These are phyloP conservation scores for Aurifilum marmelostoma DNA, from an alignment of 2,329 filamentous ascomycete species.

Conservation along the genomic window DNA sequence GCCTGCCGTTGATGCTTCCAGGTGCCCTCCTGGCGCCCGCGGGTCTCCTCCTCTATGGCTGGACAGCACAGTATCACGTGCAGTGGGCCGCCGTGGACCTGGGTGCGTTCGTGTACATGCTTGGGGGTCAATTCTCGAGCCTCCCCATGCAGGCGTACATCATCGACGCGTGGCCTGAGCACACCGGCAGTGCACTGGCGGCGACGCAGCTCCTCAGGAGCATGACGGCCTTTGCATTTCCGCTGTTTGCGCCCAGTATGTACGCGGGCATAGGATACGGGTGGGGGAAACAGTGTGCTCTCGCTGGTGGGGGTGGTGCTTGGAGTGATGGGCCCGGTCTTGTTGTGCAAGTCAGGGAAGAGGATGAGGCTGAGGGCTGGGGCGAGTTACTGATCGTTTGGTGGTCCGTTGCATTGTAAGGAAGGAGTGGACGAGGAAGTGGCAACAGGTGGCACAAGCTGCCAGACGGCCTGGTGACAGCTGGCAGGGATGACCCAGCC, in stretches of 20 bases:
- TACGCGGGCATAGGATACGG: slow-evolving; percentile 43
- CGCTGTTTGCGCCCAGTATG: slow-evolving; percentile 50
- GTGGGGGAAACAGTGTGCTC: slow-evolving; percentile 44
- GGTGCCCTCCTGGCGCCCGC: slow-evolving; percentile 48
- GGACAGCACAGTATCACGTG: slow-evolving; percentile 42
- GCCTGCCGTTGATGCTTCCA: slow-evolving; percentile 39
- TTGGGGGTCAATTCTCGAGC: slow-evolving; percentile 39
- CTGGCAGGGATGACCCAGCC: background rate
- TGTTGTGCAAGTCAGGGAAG: background rate
- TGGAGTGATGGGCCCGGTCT: background rate
- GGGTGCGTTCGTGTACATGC: slow-evolving; percentile 39
- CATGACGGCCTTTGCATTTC: slow-evolving; percentile 52
- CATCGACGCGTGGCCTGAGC: slow-evolving; percentile 50
- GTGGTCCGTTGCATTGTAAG: background rate
- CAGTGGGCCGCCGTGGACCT: slow-evolving; percentile 46
- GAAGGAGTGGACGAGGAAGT: background rate
- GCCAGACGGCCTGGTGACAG: background rate
- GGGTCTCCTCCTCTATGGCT: slow-evolving; percentile 49
- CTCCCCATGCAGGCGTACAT: slow-evolving; percentile 44
- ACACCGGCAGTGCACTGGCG: slow-evolving; percentile 51
- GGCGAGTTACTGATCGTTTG: background rate
- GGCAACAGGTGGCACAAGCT: background rate
- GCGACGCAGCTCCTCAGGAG: slow-evolving; percentile 50
- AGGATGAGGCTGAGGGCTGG: background rate
- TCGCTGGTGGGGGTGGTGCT: slow-evolving; percentile 34